Percentiles rank a stretch among this genome's conserved stretches.
Evolutionary conservation across 257 asterid genomes (phyloP).

Genomic region (Plantago major): DNA sequence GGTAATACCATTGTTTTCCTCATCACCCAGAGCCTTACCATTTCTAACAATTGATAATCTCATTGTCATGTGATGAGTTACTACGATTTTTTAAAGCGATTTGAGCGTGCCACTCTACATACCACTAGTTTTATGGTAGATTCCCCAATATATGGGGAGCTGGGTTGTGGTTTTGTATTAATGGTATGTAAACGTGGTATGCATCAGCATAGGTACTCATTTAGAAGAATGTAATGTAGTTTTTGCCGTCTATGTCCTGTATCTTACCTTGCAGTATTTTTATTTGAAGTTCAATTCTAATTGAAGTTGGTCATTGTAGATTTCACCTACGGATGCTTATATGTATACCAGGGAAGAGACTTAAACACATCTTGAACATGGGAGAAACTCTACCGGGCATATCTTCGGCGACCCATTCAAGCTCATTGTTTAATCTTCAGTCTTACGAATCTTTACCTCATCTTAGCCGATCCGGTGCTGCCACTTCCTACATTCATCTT

Average conservation of each 20-base stretch:
- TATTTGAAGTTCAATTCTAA: constrained; percentile 19
- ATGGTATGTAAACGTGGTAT: neutral
- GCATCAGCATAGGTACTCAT: constrained; percentile 7
- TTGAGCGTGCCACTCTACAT: neutral
- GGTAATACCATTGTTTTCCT: constrained; percentile 40
- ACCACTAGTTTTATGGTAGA: neutral
- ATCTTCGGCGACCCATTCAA: constrained; percentile 65
- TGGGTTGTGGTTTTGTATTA: neutral
- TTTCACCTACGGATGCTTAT: constrained; percentile 83
- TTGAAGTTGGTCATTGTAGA: constrained; percentile 44
- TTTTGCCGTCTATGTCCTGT: constrained; percentile 4
- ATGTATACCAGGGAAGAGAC: constrained; percentile 86
- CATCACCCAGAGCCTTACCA: neutral
- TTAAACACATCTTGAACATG: constrained; percentile 51
- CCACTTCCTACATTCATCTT: constrained; percentile 56
- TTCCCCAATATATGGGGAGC: neutral
- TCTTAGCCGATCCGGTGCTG: constrained; percentile 42
- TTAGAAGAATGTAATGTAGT: constrained; percentile 17
- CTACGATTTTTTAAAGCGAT: constrained; percentile 1
- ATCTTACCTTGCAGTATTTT: constrained; percentile 10
- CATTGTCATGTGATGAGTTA: constrained; percentile 2
- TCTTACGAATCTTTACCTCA: constrained; percentile 48
- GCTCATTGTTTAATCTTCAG: constrained; percentile 52
- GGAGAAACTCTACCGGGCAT: constrained; percentile 73
- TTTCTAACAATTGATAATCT: neutral